A percentile compares a stretch with the other conserved stretches of the same genome.
Evolutionary conservation across 495 filamentous ascomycete genomes (phyloP).

Genomic region (Penicillium subrubescens): DNA sequence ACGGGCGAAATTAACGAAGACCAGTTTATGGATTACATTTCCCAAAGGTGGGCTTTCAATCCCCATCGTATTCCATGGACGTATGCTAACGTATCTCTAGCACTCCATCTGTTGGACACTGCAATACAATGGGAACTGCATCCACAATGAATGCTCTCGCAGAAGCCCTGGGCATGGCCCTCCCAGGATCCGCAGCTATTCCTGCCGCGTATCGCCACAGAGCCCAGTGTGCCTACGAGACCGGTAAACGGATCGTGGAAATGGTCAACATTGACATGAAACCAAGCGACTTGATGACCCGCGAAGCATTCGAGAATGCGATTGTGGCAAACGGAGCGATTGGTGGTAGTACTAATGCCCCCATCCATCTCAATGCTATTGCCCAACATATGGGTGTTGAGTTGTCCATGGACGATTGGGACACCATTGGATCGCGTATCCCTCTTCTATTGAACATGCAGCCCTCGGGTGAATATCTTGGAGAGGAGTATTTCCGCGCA

Average conservation of each 20-base stretch:
- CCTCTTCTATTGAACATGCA: constrained; percentile 58
- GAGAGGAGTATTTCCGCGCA: constrained; percentile 56
- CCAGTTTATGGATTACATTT: constrained; percentile 52
- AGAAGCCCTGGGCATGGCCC: constrained; percentile 58
- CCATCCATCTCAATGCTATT: constrained; percentile 58
- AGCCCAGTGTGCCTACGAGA: constrained; percentile 56
- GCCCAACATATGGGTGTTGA: constrained; percentile 56
- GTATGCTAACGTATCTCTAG: constrained; percentile 14
- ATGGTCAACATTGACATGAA: constrained; percentile 57
- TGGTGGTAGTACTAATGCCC: constrained; percentile 59
- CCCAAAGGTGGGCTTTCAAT: constrained; percentile 40
- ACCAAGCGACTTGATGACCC: constrained; percentile 58
- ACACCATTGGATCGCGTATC: constrained; percentile 49
- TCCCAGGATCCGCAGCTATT: constrained; percentile 56
- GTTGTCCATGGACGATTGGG: constrained; percentile 56
- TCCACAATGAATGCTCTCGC: constrained; percentile 61
- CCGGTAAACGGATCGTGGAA: constrained; percentile 55
- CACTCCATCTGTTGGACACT: constrained; percentile 55
- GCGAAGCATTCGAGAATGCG: constrained; percentile 57
- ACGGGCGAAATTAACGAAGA: constrained; percentile 52
- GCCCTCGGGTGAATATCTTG: constrained; percentile 53
- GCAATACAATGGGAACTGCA: constrained; percentile 61
- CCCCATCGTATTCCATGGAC: too few relatives aligned
- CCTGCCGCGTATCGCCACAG: constrained; percentile 56
- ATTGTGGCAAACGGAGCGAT: constrained; percentile 57